phyloP scores from a whole-genome alignment of 148 eudicot species.

The Hydrangea macrophylla region DNA sequence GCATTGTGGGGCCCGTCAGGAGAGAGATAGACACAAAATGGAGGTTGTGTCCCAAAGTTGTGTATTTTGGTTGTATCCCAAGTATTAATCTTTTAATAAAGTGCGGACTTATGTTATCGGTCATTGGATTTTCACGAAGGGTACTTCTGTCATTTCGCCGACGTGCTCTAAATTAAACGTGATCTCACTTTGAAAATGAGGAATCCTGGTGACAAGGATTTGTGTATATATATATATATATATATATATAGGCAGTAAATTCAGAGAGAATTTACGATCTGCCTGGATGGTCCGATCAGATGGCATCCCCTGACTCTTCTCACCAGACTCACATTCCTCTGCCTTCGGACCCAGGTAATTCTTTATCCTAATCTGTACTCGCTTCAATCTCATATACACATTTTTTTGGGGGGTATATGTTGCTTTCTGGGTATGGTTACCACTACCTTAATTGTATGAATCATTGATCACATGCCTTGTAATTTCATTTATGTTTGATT shows the following conservation, averaged over 20 bases:
- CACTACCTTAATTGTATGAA: not conserved
- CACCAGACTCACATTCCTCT: conserved; percentile 40
- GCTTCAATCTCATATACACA: not conserved
- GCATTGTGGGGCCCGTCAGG: no score
- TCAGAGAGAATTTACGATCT: conserved; percentile 18
- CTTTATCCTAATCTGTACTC: not conserved
- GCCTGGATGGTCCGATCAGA: conserved; percentile 54
- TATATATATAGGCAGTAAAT: not conserved
- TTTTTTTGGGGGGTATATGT: not conserved
- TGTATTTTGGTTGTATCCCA: no score
- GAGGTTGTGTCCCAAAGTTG: no score
- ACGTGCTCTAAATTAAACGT: no score
- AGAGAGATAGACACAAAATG: no score
- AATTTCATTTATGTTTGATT: not conserved
- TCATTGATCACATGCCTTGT: not conserved
- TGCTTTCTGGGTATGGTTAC: conserved; percentile 5
- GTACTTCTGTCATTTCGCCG: no score
- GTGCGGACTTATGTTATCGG: no score
- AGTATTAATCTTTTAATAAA: no score
- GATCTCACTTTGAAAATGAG: no score
- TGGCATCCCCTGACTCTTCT: conserved; percentile 48
- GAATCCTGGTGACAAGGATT: no score
- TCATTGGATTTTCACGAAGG: no score
- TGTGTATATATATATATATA: no score
- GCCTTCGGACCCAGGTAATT: conserved; percentile 49